Conservation (phyloP, 1,284 basidiomycete genomes). For the Termitomyces sp. region DNA sequence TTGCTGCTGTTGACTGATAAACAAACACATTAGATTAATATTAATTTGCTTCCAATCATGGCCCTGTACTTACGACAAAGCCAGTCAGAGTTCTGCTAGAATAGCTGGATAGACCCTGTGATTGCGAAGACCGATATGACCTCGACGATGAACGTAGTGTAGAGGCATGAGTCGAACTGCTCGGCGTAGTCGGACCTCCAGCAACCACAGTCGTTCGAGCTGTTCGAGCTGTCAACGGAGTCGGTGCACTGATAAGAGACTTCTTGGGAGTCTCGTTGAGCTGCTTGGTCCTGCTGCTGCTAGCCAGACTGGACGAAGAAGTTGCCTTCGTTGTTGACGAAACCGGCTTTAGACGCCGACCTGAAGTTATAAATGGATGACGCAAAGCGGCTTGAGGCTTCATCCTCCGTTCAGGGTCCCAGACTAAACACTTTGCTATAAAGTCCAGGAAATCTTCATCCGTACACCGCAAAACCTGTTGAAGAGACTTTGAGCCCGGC, state of each 20-base stretch:
- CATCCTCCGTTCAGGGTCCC: conserved; percentile 96
- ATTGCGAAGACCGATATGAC: conserved; percentile 50
- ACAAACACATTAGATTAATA: conserved; percentile 2
- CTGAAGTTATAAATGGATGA: conserved; percentile 82
- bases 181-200: conserved; percentile 56
- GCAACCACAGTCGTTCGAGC: conserved; percentile 49
- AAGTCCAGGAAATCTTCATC: conserved; percentile 91
- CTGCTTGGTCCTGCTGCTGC: conserved; percentile 49
- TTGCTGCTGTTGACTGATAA: conserved; percentile 41
- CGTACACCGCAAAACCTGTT: conserved; percentile 83
- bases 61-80: conserved; percentile 38
- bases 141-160: conserved; percentile 46
- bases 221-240: conserved; percentile 71
- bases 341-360: conserved; percentile 49
- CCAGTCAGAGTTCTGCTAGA: conserved; percentile 52
- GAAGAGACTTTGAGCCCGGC: conserved; percentile 86
- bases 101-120: conserved; percentile 48
- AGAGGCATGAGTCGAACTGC: conserved; percentile 40
- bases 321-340: conserved; percentile 43
- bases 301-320: conserved; percentile 46
- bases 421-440: conserved; percentile 91
- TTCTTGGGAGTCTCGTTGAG: conserved; percentile 77
- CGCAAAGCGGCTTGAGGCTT: conserved; percentile 91
- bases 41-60: not conserved
- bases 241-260: conserved; percentile 79